These are phyloP conservation scores for Spinacia oleracea DNA, from an alignment of 179 eudicot species.

Conservation along the genomic window DNA sequence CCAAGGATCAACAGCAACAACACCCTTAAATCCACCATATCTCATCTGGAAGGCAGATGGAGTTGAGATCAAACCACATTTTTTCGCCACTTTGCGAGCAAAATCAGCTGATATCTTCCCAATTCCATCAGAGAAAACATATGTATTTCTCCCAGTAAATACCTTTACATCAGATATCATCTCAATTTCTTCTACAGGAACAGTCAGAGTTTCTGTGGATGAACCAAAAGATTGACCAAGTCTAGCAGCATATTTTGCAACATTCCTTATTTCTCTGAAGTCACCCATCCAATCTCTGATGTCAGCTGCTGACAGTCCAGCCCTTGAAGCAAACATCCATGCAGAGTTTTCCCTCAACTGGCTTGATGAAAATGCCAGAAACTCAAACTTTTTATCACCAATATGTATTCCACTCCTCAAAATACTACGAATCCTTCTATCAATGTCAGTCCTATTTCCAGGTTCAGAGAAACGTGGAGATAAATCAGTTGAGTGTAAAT, in stretches of 20 bases:
- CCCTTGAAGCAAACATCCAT: conserved; percentile 93
- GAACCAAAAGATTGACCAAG: conserved; percentile 96
- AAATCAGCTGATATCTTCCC: conserved; percentile 89
- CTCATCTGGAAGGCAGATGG: conserved; percentile 94
- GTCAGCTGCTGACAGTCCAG: conserved; percentile 53
- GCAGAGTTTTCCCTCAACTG: conserved; percentile 87
- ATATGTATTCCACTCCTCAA: conserved; percentile 63
- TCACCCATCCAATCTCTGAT: conserved; percentile 92
- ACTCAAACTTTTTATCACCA: conserved; percentile 72
- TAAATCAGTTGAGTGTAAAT: conserved; percentile 65
- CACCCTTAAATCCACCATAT: conserved; percentile 93
- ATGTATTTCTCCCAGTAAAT: conserved; percentile 28
- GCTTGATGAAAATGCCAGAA: conserved; percentile 95
- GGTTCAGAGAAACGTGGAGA: conserved; percentile 46
- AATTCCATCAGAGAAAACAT: conserved; percentile 92
- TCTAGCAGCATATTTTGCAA: conserved; percentile 95
- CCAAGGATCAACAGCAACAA: conserved; percentile 82
- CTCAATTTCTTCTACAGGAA: conserved; percentile 54
- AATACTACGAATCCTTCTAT: conserved; percentile 54
- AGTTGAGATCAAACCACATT: conserved; percentile 51
- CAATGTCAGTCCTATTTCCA: conserved; percentile 49
- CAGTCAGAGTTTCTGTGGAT: conserved; percentile 82
- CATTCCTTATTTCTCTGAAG: conserved; percentile 63
- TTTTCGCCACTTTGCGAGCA: conserved; percentile 67
- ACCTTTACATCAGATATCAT: conserved; percentile 57